Conservation (phyloP, 208 protist species). For the Leishmania martiniquensis region DNA sequence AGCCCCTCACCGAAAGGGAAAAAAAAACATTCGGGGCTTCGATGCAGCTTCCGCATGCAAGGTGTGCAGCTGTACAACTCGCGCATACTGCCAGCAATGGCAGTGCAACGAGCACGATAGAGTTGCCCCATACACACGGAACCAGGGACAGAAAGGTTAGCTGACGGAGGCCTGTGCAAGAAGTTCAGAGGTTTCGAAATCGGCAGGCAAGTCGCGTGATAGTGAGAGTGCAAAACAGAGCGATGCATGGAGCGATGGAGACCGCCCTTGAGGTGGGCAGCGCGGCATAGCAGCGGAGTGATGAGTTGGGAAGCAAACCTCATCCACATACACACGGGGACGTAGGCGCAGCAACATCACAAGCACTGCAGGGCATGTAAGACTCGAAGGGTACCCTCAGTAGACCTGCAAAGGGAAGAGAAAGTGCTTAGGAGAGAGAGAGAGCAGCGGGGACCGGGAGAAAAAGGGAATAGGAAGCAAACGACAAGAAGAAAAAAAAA, state of each 20-base stretch:
- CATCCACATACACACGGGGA: not conserved
- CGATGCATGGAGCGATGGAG: not conserved
- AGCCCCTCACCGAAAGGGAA: too few species aligned
- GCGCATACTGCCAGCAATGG: not conserved
- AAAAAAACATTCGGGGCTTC: too few species aligned
- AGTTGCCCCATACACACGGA: not conserved
- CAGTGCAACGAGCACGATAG: not conserved
- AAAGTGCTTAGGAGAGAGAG: not conserved
- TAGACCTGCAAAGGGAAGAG: not conserved
- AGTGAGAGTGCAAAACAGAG: not conserved
- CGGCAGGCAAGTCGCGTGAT: not conserved
- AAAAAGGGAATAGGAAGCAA: not conserved
- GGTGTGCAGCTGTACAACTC: not conserved
- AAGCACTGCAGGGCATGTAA: not conserved
- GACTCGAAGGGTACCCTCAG: not conserved
- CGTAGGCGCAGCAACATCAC: not conserved
- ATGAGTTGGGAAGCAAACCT: not conserved
- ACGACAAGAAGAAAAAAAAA: not conserved
- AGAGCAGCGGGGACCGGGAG: not conserved
- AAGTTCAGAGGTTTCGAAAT: not conserved
- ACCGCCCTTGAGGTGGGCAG: too few species aligned
- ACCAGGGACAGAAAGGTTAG: not conserved
- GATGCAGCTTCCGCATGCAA: not conserved
- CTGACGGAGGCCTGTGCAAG: not conserved
- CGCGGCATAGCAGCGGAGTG: not conserved